These are phyloP conservation scores for Truncatella angustata DNA, from an alignment of 2,329 filamentous ascomycete species.

Conservation along the genomic window DNA sequence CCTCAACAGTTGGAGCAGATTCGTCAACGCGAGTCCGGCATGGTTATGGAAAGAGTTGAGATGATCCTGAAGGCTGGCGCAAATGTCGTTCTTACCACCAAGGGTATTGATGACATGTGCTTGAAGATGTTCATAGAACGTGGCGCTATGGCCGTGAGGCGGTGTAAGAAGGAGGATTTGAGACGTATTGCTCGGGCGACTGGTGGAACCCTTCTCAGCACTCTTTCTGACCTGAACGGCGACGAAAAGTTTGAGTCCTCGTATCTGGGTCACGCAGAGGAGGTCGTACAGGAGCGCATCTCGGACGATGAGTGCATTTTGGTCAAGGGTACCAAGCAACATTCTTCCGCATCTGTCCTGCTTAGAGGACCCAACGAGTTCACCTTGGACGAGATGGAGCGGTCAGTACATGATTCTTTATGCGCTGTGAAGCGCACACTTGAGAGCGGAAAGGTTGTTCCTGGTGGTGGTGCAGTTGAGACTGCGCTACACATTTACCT, in stretches of 20 bases:
- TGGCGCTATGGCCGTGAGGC: conserved; percentile 90
- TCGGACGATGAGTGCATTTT: conserved; percentile 98
- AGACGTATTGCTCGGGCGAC: conserved; percentile 94
- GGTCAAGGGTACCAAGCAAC: conserved; percentile 91
- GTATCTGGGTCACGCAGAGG: conserved; percentile 86
- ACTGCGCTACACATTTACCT: conserved; percentile 99
- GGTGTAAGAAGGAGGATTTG: conserved; percentile 98
- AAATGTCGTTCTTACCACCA: conserved; percentile 94
- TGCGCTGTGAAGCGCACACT: conserved; percentile 96
- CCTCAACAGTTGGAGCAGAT: conserved; percentile 98
- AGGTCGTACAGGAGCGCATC: conserved; percentile 97
- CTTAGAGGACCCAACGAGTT: conserved; percentile 95
- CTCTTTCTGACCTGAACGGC: conserved; percentile 92
- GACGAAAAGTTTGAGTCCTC: conserved; percentile 95
- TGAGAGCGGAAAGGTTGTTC: conserved; percentile 94
- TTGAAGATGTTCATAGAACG: conserved; percentile 93
- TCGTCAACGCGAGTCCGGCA: conserved; percentile 84
- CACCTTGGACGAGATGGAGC: conserved; percentile 98
- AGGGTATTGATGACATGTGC: conserved; percentile 95
- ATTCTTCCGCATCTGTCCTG: conserved; percentile 93
- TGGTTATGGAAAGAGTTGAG: conserved; percentile 90
- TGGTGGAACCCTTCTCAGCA: conserved; percentile 88
- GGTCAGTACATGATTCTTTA: conserved; percentile 93
- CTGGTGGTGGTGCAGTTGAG: conserved; percentile 93
- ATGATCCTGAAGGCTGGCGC: conserved; percentile 97